A percentile compares a stretch with the other conserved stretches of the same genome.
phyloP scores from a whole-genome alignment of 805 yeast species.

The Henningerozyma blattae region DNA sequence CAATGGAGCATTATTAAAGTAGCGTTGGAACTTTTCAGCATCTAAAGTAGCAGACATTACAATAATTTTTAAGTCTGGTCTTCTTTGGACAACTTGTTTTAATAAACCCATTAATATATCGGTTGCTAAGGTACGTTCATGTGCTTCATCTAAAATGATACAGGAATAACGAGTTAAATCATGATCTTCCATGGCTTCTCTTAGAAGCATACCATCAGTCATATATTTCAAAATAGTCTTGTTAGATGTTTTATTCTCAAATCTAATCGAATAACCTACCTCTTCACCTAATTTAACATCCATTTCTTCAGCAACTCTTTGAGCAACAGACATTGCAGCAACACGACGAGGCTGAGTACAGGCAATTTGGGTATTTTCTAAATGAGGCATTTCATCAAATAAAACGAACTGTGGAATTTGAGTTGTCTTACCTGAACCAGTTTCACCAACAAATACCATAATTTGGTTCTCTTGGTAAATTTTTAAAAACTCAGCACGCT shows the following conservation, averaged over 20 bases:
- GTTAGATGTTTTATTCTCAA: constrained; percentile 74
- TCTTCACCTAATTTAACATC: constrained; percentile 87
- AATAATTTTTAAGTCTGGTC: constrained; percentile 83
- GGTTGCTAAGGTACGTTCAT: constrained; percentile 92
- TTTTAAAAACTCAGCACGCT: constrained; percentile 76
- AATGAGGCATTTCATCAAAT: constrained; percentile 86
- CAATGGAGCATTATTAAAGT: constrained; percentile 85
- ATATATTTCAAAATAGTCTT: constrained; percentile 83
- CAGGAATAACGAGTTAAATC: constrained; percentile 70
- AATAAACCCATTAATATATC: constrained; percentile 93
- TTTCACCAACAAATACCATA: constrained; percentile 97
- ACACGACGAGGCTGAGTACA: constrained; percentile 97
- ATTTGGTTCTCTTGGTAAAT: constrained; percentile 82
- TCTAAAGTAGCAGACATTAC: constrained; percentile 97
- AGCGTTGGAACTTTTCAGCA: constrained; percentile 87
- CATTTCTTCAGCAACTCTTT: constrained; percentile 95
- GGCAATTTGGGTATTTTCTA: constrained; percentile 74
- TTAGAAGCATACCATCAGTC: constrained; percentile 97
- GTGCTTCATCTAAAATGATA: constrained; percentile 93
- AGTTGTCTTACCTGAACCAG: constrained; percentile 98
- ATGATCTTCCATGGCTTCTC: constrained; percentile 97
- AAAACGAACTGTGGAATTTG: constrained; percentile 93
- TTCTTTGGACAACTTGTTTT: constrained; percentile 65
- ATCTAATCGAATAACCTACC: constrained; percentile 91
- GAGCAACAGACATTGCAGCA: constrained; percentile 97